Evolutionary conservation across 768 basidiomycete species (phyloP), one percentile per base, ranked within the genome.

Genomic region (Amanita muscaria): DNA sequence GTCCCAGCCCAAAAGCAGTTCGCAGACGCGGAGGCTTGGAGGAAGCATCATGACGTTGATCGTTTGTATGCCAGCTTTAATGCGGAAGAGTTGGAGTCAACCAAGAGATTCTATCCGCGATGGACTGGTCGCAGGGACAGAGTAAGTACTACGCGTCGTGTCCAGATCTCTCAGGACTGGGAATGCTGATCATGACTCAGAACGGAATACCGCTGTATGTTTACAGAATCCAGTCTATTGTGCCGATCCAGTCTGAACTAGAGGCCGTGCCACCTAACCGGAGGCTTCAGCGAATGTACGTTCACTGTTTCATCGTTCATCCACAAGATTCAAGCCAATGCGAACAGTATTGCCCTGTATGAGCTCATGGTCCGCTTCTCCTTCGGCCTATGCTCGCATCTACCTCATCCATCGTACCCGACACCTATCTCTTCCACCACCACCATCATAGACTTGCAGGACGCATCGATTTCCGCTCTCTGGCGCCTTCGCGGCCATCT

Each of bases 81-180:
- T 16, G 42, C 63, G 0, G 69, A 69, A 6, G 88, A 88, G 51
- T 69, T 88, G 43, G 76, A 81, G 56, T 54, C 56, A 8, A 59
- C 79, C 0, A 73, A 74, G 53, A 64, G 70, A 40, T 83, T 80
- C 49, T 91, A 89, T 62, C 85, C 87, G 1, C 72, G 82, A 24
- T 89, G 84, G 84, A 88, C 84, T 0, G 88, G 87, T 0, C 68
- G 81, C 35, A 66, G 85, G 51, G 82, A 88, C 58, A 85, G 83
- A 67, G 86, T 80, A 51, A 2, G 65, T 50, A 24, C n/a, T n/a
- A n/a, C n/a, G n/a, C n/a, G n/a, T n/a, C n/a, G n/a, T n/a, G n/a
- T n/a, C n/a, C n/a, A n/a, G n/a, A n/a, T n/a, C n/a, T n/a, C n/a
- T n/a, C n/a, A n/a, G n/a, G n/a, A n/a, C n/a, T n/a, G n/a, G n/a